Base-by-base conservation (phyloP, 208 protist species). In the Leishmania tropica region DNA sequence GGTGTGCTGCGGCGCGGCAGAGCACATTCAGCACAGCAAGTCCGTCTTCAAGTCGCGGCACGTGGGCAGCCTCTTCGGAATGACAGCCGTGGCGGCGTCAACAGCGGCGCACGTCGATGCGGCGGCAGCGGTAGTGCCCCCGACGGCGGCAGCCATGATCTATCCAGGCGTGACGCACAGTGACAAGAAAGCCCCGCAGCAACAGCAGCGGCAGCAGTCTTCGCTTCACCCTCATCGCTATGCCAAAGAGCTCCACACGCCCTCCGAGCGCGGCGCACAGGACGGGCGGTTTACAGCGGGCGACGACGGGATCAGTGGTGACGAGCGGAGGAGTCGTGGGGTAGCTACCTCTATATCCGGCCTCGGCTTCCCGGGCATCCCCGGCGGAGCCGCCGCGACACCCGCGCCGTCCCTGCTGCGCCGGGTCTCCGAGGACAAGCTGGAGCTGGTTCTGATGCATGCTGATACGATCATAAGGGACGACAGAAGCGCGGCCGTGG, bases 401-500 rank as follows among this genome's bases (percentile, higher is more conserved):
- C 35, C 40, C 24, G 40, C 54, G 8, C n/a, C 51, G 13, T 75
- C 78, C 24, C 53, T 72, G 13, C 74, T 85, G 45, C 82, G 51
- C 51, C 60, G 56, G 35, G 65, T 81, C 10, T 40, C 75, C 53
- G 58, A 47, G 24, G 78, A 70, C 42, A 79, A 37, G 42, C 42
- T 81, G 53, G 77, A 85, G 35, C 82, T 85, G 19, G 62, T 85
- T 13, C 40, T 85, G 48, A 70, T 65, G 42, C 82, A 85, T 56
- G 31, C 82, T 24, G 73, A 80, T 10, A 73, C 60, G 4, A 64
- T 10, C 45, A 58, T 51, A n/a, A 45, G 45, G 10, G 76, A 80
- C 4, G 76, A 72, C 76, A 37, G 28, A 7, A 42, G 13, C 19
- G 5, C 54, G 37, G 24, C 75, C 8, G 54, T 58, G 40, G 10